phyloP scores from a whole-genome alignment of 2,329 filamentous ascomycete species.

The Cladophialophora psammophila region DNA sequence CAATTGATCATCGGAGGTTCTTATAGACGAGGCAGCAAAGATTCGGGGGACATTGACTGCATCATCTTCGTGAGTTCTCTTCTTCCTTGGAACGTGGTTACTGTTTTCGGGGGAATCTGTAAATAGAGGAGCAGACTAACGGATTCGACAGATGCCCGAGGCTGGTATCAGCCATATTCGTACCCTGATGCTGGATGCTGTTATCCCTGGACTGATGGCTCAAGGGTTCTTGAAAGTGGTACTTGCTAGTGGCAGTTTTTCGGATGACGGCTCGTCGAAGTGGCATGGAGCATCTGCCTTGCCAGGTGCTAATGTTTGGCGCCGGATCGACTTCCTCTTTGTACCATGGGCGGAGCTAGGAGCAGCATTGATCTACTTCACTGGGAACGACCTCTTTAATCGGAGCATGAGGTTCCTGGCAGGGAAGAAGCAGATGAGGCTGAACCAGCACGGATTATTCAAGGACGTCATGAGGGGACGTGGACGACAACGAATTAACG shows the following conservation, averaged over 20 bases:
- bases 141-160: conserved; percentile 46
- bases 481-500: conserved; percentile 66
- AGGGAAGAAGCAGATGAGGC: conserved; percentile 77
- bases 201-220: conserved; percentile 68
- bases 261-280: conserved; percentile 72
- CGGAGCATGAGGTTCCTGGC: conserved; percentile 82
- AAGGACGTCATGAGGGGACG: conserved; percentile 70
- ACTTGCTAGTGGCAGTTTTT: conserved; percentile 64
- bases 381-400: conserved; percentile 94
- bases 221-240: conserved; percentile 72
- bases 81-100: background rate
- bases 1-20: conserved; percentile 81
- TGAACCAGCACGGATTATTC: conserved; percentile 86
- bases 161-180: conserved; percentile 66
- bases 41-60: conserved; percentile 83
- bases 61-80: conserved; percentile 70
- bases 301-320: conserved; percentile 68
- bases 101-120: background rate
- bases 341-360: conserved; percentile 82
- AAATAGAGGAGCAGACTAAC: background rate
- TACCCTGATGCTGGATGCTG: conserved; percentile 65
- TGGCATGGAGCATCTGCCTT: conserved; percentile 88
- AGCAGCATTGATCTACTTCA: conserved; percentile 91
- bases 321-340: conserved; percentile 82
- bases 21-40: conserved; percentile 78